Evolutionary conservation across 352 stramenopile genomes (phyloP).

Genomic region (Peronosclerospora sorghi): DNA sequence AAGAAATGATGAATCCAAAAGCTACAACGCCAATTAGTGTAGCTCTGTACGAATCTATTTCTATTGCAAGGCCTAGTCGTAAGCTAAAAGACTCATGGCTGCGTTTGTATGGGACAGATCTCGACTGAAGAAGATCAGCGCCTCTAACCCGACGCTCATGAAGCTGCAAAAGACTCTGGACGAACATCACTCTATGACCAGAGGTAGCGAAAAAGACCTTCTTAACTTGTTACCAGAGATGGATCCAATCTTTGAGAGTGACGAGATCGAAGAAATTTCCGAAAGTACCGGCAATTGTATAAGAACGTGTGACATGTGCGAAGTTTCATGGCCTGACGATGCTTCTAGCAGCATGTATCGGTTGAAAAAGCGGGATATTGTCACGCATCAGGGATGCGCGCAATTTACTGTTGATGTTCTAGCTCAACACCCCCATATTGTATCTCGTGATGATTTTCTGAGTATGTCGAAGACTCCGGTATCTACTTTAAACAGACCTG

Average conservation of each 20-base stretch:
- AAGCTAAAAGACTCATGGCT: neutral
- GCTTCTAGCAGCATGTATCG: slow-evolving; percentile 41
- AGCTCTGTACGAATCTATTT: slow-evolving; percentile 27
- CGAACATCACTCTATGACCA: slow-evolving; percentile 22
- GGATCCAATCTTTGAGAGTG: slow-evolving; percentile 64
- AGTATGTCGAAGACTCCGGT: slow-evolving; percentile 30
- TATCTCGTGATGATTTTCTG: slow-evolving; percentile 38
- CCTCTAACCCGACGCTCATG: slow-evolving; percentile 51
- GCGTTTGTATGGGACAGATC: slow-evolving; percentile 19
- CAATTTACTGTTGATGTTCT: slow-evolving; percentile 71
- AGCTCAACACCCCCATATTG: slow-evolving; percentile 43
- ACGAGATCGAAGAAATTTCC: slow-evolving; percentile 39
- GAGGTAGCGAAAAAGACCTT: slow-evolving; percentile 27
- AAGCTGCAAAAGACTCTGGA: slow-evolving; percentile 70
- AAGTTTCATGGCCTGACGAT: slow-evolving; percentile 75
- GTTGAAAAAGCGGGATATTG: slow-evolving; percentile 33
- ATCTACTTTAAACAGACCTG: slow-evolving; percentile 46
- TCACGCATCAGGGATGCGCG: slow-evolving; percentile 62
- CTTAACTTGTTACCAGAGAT: slow-evolving; percentile 50
- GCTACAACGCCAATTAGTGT: slow-evolving; percentile 36
- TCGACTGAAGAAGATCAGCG: slow-evolving; percentile 56
- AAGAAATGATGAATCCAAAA: slow-evolving; percentile 54
- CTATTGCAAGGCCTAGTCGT: neutral
- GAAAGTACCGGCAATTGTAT: slow-evolving; percentile 4
- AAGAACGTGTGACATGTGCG: slow-evolving; percentile 64